Percentiles rank a stretch among this genome's conserved stretches.
Evolutionary conservation across 352 stramenopile genomes (phyloP).

Genomic region (Pythium sukuiense): DNA sequence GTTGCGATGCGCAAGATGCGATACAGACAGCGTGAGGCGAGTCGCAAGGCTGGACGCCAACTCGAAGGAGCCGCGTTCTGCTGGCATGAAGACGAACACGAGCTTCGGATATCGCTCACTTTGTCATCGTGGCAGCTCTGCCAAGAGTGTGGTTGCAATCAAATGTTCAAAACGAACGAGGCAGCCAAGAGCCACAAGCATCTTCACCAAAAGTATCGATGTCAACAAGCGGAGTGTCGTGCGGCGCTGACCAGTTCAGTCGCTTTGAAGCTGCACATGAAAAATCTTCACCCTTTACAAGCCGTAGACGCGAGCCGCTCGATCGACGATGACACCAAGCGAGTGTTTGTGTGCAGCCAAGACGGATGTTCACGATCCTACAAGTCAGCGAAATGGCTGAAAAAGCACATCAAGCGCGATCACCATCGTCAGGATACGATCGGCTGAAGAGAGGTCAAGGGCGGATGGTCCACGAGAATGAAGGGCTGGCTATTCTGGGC

Average conservation of each 20-base stretch:
- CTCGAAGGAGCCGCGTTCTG: slow-evolving; percentile 2
- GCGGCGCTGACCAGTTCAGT: slow-evolving; percentile 9
- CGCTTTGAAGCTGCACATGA: slow-evolving; percentile 22
- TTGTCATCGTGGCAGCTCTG: slow-evolving; percentile 12
- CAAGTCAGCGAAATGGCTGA: slow-evolving; percentile 26
- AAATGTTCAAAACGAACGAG: slow-evolving; percentile 12
- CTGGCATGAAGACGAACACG: slow-evolving; percentile 21
- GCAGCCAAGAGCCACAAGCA: slow-evolving; percentile 10
- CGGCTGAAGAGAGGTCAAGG: not conserved
- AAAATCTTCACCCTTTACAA: not conserved
- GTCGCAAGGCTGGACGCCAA: slow-evolving; percentile 4
- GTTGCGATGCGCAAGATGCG: slow-evolving; percentile 17
- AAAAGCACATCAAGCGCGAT: slow-evolving; percentile 13
- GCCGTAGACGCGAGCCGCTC: not conserved
- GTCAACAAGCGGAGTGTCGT: slow-evolving; percentile 10
- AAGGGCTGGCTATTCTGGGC: slow-evolving; percentile 3
- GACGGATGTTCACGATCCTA: slow-evolving; percentile 17
- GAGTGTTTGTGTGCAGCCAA: slow-evolving; percentile 3
- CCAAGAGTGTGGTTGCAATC: slow-evolving; percentile 25
- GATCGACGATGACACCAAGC: not conserved
- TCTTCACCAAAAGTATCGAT: slow-evolving; percentile 22
- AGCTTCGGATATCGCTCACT: slow-evolving; percentile 10
- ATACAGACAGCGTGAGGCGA: slow-evolving; percentile 4
- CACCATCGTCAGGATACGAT: not conserved
- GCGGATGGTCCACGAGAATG: too few species aligned